Percentiles rank a stretch among this genome's conserved stretches.
These are phyloP conservation scores for Talaromyces proteolyticus DNA, from an alignment of 495 filamentous ascomycete species.

Conservation along the genomic window DNA sequence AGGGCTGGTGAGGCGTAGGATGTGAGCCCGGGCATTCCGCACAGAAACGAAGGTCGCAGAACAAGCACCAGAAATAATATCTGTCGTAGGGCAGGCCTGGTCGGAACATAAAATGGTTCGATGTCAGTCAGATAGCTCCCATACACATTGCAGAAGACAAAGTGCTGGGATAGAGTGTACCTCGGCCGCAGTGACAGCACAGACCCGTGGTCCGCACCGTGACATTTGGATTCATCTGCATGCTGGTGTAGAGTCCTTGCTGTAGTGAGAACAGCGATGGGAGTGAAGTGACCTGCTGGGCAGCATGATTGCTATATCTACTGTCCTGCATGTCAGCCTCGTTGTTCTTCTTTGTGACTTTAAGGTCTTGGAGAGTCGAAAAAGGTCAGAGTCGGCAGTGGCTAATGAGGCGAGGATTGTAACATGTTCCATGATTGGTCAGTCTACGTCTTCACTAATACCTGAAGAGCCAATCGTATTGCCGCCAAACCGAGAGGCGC, in stretches of 20 bases:
- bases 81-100: constrained; percentile 2
- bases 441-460: too few relatives aligned
- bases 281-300: background rate
- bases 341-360: too few relatives aligned
- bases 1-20: constrained; percentile 5
- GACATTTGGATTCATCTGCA: background rate
- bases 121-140: background rate
- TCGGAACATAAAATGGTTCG: background rate
- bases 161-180: background rate
- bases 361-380: too few relatives aligned
- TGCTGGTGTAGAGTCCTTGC: background rate
- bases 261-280: background rate
- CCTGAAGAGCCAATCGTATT: too few relatives aligned
- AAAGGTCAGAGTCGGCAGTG: background rate
- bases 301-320: background rate
- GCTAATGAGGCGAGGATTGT: too few relatives aligned
- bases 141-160: background rate
- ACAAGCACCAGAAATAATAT: constrained; percentile 4
- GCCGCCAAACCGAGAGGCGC: too few relatives aligned
- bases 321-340: background rate
- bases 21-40: constrained; percentile 3
- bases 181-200: constrained; percentile 6
- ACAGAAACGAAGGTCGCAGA: constrained; percentile 7
- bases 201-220: background rate
- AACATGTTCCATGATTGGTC: background rate